phyloP scores from a whole-genome alignment of 139 green algal genomes.

The Chlamydomonas schloesseri region DNA sequence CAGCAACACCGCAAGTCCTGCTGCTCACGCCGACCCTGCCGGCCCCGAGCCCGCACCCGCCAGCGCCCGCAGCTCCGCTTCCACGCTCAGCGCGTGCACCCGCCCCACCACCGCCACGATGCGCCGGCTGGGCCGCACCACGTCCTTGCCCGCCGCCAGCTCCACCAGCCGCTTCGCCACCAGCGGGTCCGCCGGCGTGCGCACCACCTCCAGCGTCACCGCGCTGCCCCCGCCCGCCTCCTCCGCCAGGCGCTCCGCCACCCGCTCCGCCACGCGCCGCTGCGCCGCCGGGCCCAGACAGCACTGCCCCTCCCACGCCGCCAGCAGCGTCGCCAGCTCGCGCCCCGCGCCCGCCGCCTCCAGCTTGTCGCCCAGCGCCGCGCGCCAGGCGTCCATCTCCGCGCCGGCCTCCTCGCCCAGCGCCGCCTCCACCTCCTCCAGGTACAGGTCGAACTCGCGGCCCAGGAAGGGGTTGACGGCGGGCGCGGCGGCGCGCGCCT shows the following conservation, averaged over 20 bases:
- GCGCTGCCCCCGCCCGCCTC: background rate
- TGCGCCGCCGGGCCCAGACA: constrained; percentile 21
- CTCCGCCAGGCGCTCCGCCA: constrained; percentile 4
- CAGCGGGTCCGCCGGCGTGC: background rate
- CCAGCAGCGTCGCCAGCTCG: constrained; percentile 21
- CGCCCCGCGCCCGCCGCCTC: constrained; percentile 1
- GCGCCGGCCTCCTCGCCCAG: background rate
- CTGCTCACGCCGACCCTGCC: too few relatives aligned
- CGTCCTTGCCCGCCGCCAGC: constrained; percentile 12
- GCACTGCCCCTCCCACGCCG: constrained; percentile 7
- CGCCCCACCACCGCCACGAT: constrained; percentile 36
- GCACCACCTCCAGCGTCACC: constrained; percentile 27
- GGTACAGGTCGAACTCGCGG: constrained; percentile 16
- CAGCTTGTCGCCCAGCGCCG: constrained; percentile 22
- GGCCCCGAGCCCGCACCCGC: background rate
- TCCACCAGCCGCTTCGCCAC: constrained; percentile 28
- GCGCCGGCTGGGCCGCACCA: background rate
- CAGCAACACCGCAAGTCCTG: too few relatives aligned
- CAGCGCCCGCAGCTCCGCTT: constrained; percentile 22
- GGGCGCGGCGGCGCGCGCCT: background rate
- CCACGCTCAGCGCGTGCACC: constrained; percentile 10
- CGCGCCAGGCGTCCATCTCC: constrained; percentile 23
- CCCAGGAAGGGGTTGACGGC: constrained; percentile 11
- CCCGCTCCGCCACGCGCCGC: background rate
- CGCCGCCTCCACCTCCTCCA: constrained; percentile 30